These are phyloP conservation scores for Malassezia nana DNA, from an alignment of 1,284 basidiomycete species.

Conservation along the genomic window DNA sequence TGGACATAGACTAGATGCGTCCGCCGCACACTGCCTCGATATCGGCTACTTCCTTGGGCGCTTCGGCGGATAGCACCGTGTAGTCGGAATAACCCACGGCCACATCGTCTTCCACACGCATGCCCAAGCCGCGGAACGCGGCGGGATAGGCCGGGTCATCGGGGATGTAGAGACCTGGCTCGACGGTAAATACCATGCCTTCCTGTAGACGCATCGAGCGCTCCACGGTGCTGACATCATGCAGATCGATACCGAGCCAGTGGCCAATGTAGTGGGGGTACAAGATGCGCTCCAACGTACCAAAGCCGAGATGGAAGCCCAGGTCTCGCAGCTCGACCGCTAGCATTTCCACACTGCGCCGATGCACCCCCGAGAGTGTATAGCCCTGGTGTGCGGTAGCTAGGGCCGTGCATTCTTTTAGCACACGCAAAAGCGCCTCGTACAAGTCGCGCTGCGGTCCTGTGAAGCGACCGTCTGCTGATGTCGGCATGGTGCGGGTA, in stretches of 20 bases:
- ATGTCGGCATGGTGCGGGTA: constrained; percentile 78
- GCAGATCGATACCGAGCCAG: constrained; percentile 63
- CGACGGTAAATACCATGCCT: constrained; percentile 42
- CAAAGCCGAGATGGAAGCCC: constrained; percentile 59
- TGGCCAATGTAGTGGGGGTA: constrained; percentile 83
- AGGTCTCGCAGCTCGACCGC: constrained; percentile 67
- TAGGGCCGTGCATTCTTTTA: constrained; percentile 59
- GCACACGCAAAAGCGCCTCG: constrained; percentile 64
- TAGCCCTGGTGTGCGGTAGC: constrained; percentile 53
- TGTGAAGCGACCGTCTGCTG: constrained; percentile 55
- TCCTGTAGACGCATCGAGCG: constrained; percentile 27
- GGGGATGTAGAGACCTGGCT: constrained; percentile 45
- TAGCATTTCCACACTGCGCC: constrained; percentile 62
- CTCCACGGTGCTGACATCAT: constrained; percentile 38
- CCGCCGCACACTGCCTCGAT: constrained; percentile 36
- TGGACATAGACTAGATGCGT: not conserved
- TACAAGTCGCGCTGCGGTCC: constrained; percentile 77
- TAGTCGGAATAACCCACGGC: constrained; percentile 26
- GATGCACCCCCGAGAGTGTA: constrained; percentile 69
- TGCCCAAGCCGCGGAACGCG: constrained; percentile 40
- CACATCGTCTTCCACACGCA: constrained; percentile 45
- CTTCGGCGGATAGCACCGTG: constrained; percentile 30
- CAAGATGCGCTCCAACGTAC: constrained; percentile 61
- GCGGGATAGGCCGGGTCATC: constrained; percentile 32
- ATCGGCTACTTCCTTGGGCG: constrained; percentile 42